Conservation (phyloP, 192 early-diverging fungal genomes). For the Backusella parvicylindrica region DNA sequence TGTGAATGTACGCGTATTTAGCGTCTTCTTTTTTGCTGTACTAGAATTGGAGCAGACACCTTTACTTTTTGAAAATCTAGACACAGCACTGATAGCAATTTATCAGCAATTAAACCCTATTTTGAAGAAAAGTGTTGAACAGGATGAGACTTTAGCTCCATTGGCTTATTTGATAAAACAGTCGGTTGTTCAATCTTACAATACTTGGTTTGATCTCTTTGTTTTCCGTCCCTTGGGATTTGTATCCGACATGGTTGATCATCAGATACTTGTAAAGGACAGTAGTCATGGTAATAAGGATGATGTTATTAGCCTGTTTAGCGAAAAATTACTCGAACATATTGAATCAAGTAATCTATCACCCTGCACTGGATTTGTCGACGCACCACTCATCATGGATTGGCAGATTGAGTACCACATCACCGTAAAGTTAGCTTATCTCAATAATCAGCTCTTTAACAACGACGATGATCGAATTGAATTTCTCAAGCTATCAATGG, state of each 20-base stretch:
- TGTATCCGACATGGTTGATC: slow-evolving; percentile 11
- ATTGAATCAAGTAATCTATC: slow-evolving; percentile 63
- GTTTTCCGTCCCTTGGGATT: slow-evolving; percentile 42
- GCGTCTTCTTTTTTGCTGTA: neutral
- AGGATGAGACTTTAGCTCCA: neutral
- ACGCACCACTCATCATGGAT: slow-evolving; percentile 84
- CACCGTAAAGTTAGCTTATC: slow-evolving; percentile 46
- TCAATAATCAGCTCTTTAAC: slow-evolving; percentile 38
- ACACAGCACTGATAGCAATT: neutral
- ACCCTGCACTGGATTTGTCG: slow-evolving; percentile 51
- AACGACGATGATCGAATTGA: slow-evolving; percentile 57
- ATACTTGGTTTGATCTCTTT: slow-evolving; percentile 46
- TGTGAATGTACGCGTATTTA: neutral
- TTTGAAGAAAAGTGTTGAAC: neutral
- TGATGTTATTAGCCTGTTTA: slow-evolving; percentile 36
- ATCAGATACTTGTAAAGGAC: slow-evolving; percentile 4
- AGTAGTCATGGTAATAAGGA: slow-evolving; percentile 11
- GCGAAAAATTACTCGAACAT: slow-evolving; percentile 49
- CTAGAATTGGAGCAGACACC: neutral
- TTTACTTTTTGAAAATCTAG: neutral
- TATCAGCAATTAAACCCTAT: neutral
- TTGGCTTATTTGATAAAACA: slow-evolving; percentile 40
- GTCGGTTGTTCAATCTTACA: slow-evolving; percentile 44
- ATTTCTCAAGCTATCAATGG: slow-evolving; percentile 63
- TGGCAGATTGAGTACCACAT: slow-evolving; percentile 74